Percentiles rank a stretch among this genome's conserved stretches.
These are phyloP conservation scores for Musa beccarii DNA, from an alignment of 176 grass and related monocot genomes.

Conservation along the genomic window DNA sequence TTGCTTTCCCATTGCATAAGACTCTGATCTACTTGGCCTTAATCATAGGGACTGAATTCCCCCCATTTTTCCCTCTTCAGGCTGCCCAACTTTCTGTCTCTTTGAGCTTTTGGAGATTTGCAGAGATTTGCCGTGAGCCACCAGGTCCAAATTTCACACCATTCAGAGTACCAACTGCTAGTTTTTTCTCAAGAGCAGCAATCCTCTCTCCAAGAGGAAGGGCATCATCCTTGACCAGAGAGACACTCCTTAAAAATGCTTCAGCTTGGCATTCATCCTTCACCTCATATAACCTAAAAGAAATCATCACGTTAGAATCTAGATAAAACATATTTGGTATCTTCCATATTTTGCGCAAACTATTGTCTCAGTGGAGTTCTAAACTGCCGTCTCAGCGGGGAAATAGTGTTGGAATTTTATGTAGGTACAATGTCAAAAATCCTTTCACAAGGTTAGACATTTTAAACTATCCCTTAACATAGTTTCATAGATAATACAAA, in stretches of 20 bases:
- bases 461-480: too few relatives aligned
- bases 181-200: constrained; percentile 32
- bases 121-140: constrained; percentile 65
- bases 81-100: constrained; percentile 24
- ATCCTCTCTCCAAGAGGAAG: constrained; percentile 52
- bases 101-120: constrained; percentile 38
- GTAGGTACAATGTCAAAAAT: too few relatives aligned
- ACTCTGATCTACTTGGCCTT: constrained; percentile 62
- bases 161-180: constrained; percentile 15
- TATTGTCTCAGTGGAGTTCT: too few relatives aligned
- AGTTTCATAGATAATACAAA: too few relatives aligned
- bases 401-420: too few relatives aligned
- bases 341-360: too few relatives aligned
- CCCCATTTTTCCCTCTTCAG: constrained; percentile 43
- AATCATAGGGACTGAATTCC: constrained; percentile 46
- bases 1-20: constrained; percentile 48
- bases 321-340: too few relatives aligned
- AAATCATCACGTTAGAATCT: background rate
- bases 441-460: too few relatives aligned
- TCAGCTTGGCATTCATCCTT: constrained; percentile 80
- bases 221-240: constrained; percentile 52
- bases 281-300: constrained; percentile 68
- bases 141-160: constrained; percentile 65
- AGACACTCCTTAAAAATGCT: constrained; percentile 54
- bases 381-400: too few relatives aligned